These are phyloP conservation scores for Alternaria sp. DNA, from an alignment of 2,329 filamentous ascomycete genomes.

Conservation along the genomic window DNA sequence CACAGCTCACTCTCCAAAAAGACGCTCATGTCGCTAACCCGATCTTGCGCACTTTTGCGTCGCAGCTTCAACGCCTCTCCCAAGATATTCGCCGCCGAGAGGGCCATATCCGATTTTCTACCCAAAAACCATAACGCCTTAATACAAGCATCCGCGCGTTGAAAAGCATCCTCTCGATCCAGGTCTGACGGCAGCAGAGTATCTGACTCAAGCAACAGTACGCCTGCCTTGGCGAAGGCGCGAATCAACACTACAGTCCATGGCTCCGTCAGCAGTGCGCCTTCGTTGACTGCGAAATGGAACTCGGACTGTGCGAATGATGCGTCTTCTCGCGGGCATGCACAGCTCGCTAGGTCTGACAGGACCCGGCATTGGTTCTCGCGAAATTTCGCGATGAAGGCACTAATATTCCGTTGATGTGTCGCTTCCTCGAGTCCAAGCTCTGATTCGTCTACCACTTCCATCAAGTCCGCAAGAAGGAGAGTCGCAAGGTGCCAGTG, in stretches of 20 bases:
- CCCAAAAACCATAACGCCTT: constrained; percentile 62
- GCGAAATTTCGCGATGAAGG: constrained; percentile 52
- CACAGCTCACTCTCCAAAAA: constrained; percentile 37
- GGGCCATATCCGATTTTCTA: constrained; percentile 62
- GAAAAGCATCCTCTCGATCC: constrained; percentile 37
- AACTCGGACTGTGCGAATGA: constrained; percentile 52
- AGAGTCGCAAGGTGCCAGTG: constrained; percentile 66
- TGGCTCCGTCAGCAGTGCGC: constrained; percentile 65
- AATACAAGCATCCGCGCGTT: constrained; percentile 58
- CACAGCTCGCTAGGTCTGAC: constrained; percentile 58
- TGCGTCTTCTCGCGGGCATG: constrained; percentile 44
- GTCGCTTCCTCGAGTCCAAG: constrained; percentile 31
- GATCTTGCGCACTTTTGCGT: constrained; percentile 29
- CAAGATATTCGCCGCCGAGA: constrained; percentile 49
- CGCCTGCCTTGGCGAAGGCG: constrained; percentile 59
- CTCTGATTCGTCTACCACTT: constrained; percentile 55
- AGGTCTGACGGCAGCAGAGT: constrained; percentile 14
- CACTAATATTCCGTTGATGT: constrained; percentile 29
- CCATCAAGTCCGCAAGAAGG: constrained; percentile 62
- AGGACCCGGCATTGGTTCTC: constrained; percentile 55
- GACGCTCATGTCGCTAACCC: constrained; percentile 30
- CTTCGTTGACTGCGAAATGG: constrained; percentile 62
- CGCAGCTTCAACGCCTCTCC: constrained; percentile 42
- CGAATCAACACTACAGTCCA: constrained; percentile 65
- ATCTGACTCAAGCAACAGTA: constrained; percentile 50